phyloP scores from a whole-genome alignment of 2,329 filamentous ascomycete species.

The Phyllosticta citribraziliensis region DNA sequence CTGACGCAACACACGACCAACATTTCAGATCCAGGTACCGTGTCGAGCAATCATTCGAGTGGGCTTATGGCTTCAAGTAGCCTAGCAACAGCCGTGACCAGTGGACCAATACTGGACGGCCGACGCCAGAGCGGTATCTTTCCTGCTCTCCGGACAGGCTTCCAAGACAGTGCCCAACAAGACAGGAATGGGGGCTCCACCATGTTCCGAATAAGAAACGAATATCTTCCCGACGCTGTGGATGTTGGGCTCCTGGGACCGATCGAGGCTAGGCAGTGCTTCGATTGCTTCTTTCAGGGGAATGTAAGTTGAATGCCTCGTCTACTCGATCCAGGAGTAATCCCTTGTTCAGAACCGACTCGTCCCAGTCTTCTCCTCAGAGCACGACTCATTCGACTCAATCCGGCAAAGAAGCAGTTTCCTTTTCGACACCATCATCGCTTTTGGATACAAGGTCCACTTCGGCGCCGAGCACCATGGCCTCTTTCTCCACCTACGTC shows the following conservation, averaged over 20 bases:
- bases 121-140: not conserved
- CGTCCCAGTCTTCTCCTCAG: conserved; percentile 40
- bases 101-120: not conserved
- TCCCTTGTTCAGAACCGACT: conserved; percentile 32
- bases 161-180: not conserved
- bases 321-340: not conserved
- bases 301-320: conserved; percentile 14
- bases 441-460: conserved; percentile 42
- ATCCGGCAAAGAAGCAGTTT: conserved; percentile 39
- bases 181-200: not conserved
- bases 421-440: conserved; percentile 43
- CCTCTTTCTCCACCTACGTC: conserved; percentile 22
- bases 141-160: not conserved
- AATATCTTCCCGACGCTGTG: conserved; percentile 15
- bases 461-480: conserved; percentile 29
- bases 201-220: conserved; percentile 2
- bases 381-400: conserved; percentile 36
- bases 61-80: not conserved
- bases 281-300: conserved; percentile 21
- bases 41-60: not conserved
- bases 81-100: not conserved
- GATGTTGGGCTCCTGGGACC: conserved; percentile 19
- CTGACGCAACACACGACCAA: not conserved
- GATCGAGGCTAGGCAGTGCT: conserved; percentile 20
- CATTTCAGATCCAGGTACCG: not conserved